A percentile compares a stretch with the other conserved stretches of the same genome.
Evolutionary conservation across 768 basidiomycete genomes (phyloP).

Genomic region (Panus rudis): DNA sequence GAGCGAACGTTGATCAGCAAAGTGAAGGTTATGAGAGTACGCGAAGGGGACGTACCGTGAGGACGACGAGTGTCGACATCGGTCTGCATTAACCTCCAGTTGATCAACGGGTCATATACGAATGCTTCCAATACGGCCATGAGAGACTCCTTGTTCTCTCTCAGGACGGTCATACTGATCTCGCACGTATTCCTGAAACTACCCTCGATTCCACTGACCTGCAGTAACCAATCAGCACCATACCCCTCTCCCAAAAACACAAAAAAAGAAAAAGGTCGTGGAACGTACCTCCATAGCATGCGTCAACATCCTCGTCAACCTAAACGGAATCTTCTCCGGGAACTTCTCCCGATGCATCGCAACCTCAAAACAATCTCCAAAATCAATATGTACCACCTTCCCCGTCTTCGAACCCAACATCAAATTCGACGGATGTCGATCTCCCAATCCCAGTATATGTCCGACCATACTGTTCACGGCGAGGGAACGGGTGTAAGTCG

Average conservation of each 20-base stretch:
- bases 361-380: slow-evolving; percentile 97
- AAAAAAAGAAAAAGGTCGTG: neutral
- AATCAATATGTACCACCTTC: slow-evolving; percentile 95
- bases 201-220: slow-evolving; percentile 98
- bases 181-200: slow-evolving; percentile 95
- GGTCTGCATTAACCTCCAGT: slow-evolving; percentile 88
- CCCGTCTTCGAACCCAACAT: slow-evolving; percentile 88
- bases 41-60: slow-evolving; percentile 42
- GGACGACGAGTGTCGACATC: slow-evolving; percentile 67
- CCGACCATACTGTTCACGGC: slow-evolving; percentile 99
- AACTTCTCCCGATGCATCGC: slow-evolving; percentile 98
- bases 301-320: slow-evolving; percentile 95
- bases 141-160: slow-evolving; percentile 96
- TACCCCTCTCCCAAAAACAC: neutral
- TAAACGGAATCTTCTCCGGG: slow-evolving; percentile 98
- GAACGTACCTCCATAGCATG: slow-evolving; percentile 92
- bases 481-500: slow-evolving; percentile 91
- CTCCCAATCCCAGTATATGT: slow-evolving; percentile 95
- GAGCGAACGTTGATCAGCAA: too few species aligned
- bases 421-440: slow-evolving; percentile 94
- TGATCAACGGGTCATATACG: slow-evolving; percentile 96
- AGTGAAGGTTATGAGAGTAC: too few species aligned
- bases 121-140: slow-evolving; percentile 99
- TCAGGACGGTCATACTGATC: slow-evolving; percentile 94
- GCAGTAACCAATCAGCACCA: slow-evolving; percentile 1